Evolutionary conservation across 257 asterid genomes (phyloP).

Genomic region (Scutellaria galericulata): DNA sequence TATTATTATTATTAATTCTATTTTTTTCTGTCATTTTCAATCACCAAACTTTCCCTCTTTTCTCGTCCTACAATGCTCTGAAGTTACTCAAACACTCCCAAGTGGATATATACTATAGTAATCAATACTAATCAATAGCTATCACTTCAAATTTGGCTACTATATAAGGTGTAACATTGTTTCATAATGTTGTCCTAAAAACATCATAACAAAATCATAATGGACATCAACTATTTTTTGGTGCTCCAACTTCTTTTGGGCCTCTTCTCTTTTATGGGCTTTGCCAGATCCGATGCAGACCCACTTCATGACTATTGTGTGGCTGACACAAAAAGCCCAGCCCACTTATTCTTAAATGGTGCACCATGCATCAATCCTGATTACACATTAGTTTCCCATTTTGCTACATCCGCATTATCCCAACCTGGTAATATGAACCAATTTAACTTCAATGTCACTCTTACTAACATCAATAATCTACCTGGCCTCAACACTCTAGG

Average conservation of each 20-base stretch:
- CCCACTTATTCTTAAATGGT: constrained; percentile 39
- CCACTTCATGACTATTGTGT: constrained; percentile 68
- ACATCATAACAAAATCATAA: background rate
- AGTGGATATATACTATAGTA: constrained; percentile 31
- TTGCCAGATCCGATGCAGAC: constrained; percentile 49
- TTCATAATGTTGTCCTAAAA: background rate
- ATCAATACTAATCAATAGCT: constrained; percentile 27
- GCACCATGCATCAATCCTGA: constrained; percentile 63
- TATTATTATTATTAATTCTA: background rate
- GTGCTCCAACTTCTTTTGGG: constrained; percentile 35
- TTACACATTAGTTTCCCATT: constrained; percentile 45
- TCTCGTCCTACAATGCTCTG: constrained; percentile 54
- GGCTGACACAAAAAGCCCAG: constrained; percentile 40
- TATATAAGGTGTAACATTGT: constrained; percentile 28
- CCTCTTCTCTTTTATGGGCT: constrained; percentile 30
- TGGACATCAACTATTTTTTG: constrained; percentile 36
- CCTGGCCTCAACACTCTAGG: constrained; percentile 70
- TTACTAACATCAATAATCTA: constrained; percentile 36
- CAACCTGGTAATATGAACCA: constrained; percentile 46
- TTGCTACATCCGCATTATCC: constrained; percentile 63
- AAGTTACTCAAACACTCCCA: constrained; percentile 59
- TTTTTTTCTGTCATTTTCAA: constrained; percentile 35
- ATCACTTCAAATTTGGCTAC: background rate
- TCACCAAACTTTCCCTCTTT: constrained; percentile 38
- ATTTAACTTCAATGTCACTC: constrained; percentile 50